Percentiles rank a stretch among this genome's conserved stretches.
phyloP scores from a whole-genome alignment of 345 rosid genomes.

The Linum tenue region DNA sequence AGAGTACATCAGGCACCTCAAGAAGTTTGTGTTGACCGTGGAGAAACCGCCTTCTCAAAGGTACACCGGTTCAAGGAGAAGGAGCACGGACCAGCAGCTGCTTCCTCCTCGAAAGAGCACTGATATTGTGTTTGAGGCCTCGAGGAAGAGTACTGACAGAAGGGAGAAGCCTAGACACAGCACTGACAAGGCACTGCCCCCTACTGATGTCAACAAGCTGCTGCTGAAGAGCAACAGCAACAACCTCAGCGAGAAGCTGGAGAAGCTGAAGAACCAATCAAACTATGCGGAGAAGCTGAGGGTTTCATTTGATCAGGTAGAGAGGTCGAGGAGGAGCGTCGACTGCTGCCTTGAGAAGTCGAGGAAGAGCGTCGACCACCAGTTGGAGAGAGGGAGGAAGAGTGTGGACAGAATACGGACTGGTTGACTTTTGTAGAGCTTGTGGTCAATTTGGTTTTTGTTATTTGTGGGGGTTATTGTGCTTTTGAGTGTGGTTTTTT shows the following conservation, averaged over 20 bases:
- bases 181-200: neutral
- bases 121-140: constrained; percentile 42
- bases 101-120: neutral
- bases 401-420: constrained; percentile 12
- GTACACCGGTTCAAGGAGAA: constrained; percentile 2
- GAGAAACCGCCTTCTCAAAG: constrained; percentile 13
- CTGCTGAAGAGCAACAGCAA: constrained; percentile 31
- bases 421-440: neutral
- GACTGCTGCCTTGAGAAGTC: constrained; percentile 28
- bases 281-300: constrained; percentile 18
- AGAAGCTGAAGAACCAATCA: constrained; percentile 20
- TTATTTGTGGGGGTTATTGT: neutral
- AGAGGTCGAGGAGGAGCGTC: constrained; percentile 27
- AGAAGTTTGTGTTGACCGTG: constrained; percentile 7
- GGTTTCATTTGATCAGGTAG: constrained; percentile 23
- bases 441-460: neutral
- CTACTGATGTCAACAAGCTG: neutral
- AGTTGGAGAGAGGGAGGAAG: constrained; percentile 4
- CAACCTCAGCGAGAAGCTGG: constrained; percentile 18
- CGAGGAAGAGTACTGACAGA: constrained; percentile 56
- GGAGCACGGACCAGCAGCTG: constrained; percentile 10
- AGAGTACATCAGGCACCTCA: constrained; percentile 9
- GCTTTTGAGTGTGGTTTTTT: neutral
- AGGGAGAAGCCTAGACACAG: constrained; percentile 19
- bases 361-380: constrained; percentile 24